Evolutionary conservation across 2,329 filamentous ascomycete genomes (phyloP).

Genomic region (Akanthomyces lecanii): DNA sequence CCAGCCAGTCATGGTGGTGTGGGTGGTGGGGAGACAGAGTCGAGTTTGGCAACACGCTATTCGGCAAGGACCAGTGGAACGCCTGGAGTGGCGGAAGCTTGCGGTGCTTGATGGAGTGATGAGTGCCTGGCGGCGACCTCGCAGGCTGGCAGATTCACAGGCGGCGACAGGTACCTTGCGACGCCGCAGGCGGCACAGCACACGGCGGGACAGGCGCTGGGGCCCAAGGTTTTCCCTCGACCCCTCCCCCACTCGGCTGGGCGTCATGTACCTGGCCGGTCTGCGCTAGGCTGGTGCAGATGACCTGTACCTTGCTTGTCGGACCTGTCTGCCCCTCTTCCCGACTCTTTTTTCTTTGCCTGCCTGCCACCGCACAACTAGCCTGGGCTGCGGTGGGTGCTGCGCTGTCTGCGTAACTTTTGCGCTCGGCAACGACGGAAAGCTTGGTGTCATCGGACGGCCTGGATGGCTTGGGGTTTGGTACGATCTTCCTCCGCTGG

Average conservation of each 20-base stretch:
- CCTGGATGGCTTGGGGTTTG: not conserved
- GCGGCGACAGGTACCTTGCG: too few relatives aligned
- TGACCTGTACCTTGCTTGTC: slow-evolving; percentile 36
- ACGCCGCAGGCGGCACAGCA: too few relatives aligned
- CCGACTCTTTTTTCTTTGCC: not conserved
- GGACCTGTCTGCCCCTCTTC: slow-evolving; percentile 5
- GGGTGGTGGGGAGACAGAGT: not conserved
- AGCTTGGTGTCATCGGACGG: not conserved
- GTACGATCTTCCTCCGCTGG: not conserved
- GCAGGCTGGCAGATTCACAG: not conserved
- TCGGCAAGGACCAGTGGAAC: not conserved
- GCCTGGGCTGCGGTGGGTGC: not conserved
- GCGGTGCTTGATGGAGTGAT: not conserved
- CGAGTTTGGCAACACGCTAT: not conserved
- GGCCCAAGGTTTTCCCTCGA: slow-evolving; percentile 9
- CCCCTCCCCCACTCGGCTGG: slow-evolving; percentile 14
- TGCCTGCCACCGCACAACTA: not conserved
- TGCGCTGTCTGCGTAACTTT: not conserved
- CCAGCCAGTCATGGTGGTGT: not conserved
- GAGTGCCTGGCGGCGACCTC: not conserved
- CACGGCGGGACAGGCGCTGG: not conserved
- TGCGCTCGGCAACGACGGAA: slow-evolving; percentile 10
- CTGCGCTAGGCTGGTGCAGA: slow-evolving; percentile 31
- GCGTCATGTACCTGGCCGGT: slow-evolving; percentile 33
- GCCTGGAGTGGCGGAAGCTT: not conserved